Evolutionary conservation across 257 asterid genomes (phyloP).

Genomic region (Nicotiana sylvestris): DNA sequence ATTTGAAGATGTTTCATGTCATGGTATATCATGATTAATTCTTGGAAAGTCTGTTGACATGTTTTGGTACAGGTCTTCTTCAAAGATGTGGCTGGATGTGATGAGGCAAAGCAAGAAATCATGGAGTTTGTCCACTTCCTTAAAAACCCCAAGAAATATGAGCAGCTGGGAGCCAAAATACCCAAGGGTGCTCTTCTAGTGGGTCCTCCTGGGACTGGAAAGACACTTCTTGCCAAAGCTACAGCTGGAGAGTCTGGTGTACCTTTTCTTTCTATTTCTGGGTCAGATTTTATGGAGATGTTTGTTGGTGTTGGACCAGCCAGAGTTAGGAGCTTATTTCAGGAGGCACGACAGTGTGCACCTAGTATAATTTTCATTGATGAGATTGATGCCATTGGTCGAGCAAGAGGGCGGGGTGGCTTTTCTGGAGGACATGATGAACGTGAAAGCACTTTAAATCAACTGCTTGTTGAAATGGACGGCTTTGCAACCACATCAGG

Average conservation of each 20-base stretch:
- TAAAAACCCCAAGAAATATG: constrained; percentile 80
- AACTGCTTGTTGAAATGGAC: constrained; percentile 93
- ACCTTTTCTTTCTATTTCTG: constrained; percentile 83
- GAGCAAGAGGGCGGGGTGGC: constrained; percentile 72
- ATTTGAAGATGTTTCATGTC: not conserved
- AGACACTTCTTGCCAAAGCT: constrained; percentile 92
- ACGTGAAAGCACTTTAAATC: constrained; percentile 87
- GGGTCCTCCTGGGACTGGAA: constrained; percentile 96
- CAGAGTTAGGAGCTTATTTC: constrained; percentile 79
- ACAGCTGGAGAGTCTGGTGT: constrained; percentile 93
- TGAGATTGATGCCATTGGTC: constrained; percentile 89
- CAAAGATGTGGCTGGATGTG: constrained; percentile 96
- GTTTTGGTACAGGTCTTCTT: constrained; percentile 50
- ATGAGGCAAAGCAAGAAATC: constrained; percentile 92
- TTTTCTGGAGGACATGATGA: constrained; percentile 56
- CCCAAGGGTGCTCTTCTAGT: constrained; percentile 91
- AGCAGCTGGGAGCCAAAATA: constrained; percentile 80
- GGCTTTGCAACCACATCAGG: constrained; percentile 89
- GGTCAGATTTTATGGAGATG: constrained; percentile 87
- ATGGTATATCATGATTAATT: not conserved
- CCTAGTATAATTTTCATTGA: constrained; percentile 91
- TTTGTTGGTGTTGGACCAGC: constrained; percentile 92
- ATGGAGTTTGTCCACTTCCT: constrained; percentile 97
- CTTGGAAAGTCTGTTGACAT: constrained; percentile 1
- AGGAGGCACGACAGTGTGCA: constrained; percentile 84